phyloP scores from a whole-genome alignment of 805 yeast genomes.

The Lipomyces spencermartinsiae region DNA sequence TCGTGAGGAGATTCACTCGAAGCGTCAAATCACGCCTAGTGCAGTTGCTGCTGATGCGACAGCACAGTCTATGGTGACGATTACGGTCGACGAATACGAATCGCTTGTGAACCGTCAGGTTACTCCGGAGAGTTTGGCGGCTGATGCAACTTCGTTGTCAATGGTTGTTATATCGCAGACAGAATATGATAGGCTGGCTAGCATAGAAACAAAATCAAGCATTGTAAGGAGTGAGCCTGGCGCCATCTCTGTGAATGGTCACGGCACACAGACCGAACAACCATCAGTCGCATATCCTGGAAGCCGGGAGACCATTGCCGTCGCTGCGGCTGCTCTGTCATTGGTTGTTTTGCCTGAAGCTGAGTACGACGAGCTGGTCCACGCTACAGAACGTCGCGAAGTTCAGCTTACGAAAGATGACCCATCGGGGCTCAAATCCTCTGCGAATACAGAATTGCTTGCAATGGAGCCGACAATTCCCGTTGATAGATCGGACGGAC shows the following conservation, averaged over 20 bases:
- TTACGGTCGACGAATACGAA: slow-evolving; percentile 40
- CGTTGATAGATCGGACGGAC: not conserved
- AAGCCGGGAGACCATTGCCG: slow-evolving; percentile 1
- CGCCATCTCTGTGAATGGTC: slow-evolving; percentile 6
- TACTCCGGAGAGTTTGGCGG: slow-evolving; percentile 16
- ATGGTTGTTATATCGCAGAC: slow-evolving; percentile 14
- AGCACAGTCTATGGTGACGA: slow-evolving; percentile 31
- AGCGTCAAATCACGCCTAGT: not conserved
- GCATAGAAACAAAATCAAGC: slow-evolving; percentile 12
- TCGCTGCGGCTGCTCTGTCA: slow-evolving; percentile 13
- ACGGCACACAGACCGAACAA: too few relatives aligned
- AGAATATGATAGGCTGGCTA: slow-evolving; percentile 9
- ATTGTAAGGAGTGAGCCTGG: slow-evolving; percentile 18
- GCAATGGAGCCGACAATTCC: not conserved
- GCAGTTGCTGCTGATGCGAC: slow-evolving; percentile 32
- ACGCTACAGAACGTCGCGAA: slow-evolving; percentile 15
- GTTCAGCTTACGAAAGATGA: too few relatives aligned
- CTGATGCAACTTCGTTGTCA: slow-evolving; percentile 22
- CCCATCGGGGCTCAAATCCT: too few relatives aligned
- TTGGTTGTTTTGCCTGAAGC: not conserved
- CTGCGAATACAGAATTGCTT: too few relatives aligned
- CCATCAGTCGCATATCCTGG: slow-evolving; percentile 10
- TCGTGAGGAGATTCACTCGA: not conserved
- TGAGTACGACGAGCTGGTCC: slow-evolving; percentile 5
- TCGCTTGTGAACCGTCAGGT: slow-evolving; percentile 9